Evolutionary conservation across 2,329 filamentous ascomycete species (phyloP), one percentile per base, ranked within the genome.

Genomic region (Nannizziopsis arthrosporioides): DNA sequence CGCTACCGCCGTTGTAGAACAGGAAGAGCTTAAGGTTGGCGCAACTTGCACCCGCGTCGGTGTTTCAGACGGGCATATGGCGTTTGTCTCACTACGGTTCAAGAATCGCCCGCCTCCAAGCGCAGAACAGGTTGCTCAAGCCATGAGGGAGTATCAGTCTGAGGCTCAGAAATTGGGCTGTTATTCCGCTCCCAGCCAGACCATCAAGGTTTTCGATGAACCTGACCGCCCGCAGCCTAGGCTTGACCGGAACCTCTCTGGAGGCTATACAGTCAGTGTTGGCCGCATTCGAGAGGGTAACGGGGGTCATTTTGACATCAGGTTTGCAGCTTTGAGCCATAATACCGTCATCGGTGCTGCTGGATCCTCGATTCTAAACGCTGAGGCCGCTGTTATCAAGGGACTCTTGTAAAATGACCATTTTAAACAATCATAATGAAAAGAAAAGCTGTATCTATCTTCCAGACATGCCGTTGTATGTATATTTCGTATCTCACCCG

Each of bases 21-120:
- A 93, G 67, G 68, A 73, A 11, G 72, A 74, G 40, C 78, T 96
- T 51, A 79, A 78, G 55, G 81, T 96, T 48, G 87, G 82, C 3
- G 90, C 87, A 9, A 81, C 89, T 2, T 96, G 92, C 72, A 96
- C 92, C 62, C 81, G 92, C 53, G 92, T 96, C 2, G 78, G 88
- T n/a, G 92, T 96, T 14, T 78, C 94, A 50, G 90, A 96, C 63
- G 92, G 92, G 39, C 92, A 96, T 70, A 93, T 84, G 48, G 89
- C 86, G n/a, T 95, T 89, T 62, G 87, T 96, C 8, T 92, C 85
- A 6, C 73, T 96, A 53, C 76, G 79, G 48, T 96, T 96, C 67
- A 78, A 79, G 63, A 80, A 80, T 58, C 78, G 82, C 34, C 85
- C 85, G 1, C 71, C 81, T 4, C 90, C 90, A 2, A 78, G 73